Percentiles rank a stretch among this genome's conserved stretches.
Conservation (phyloP, 257 asterid species). For the Solanum pennellii region DNA sequence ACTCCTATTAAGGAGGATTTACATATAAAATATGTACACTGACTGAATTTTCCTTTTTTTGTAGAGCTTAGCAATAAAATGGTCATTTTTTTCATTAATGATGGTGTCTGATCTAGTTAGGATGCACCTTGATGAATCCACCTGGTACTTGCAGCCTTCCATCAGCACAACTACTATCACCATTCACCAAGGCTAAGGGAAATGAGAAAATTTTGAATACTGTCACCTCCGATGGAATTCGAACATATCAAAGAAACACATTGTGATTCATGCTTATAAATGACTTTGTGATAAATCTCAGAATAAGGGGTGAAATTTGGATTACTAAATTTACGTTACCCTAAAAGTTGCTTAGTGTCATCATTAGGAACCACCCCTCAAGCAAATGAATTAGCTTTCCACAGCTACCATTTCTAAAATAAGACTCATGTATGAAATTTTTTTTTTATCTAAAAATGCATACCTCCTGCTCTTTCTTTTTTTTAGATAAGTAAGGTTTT, state of each 20-base stretch:
- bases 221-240: neutral
- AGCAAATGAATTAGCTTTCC: neutral
- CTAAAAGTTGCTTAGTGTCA: neutral
- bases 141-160: neutral
- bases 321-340: neutral
- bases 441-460: neutral
- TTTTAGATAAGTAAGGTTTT: conserved; percentile 21
- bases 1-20: neutral
- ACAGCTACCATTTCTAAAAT: neutral
- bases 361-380: neutral
- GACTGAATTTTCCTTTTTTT: neutral
- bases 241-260: neutral
- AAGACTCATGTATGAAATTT: no score
- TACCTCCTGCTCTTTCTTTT: conserved; percentile 52
- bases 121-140: neutral
- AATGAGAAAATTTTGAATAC: neutral
- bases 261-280: neutral
- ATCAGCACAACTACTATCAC: neutral
- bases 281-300: neutral
- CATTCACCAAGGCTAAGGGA: neutral
- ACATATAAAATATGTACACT: neutral
- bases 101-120: neutral
- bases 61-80: neutral
- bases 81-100: neutral
- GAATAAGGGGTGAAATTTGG: neutral